These are phyloP conservation scores for Mrakia blollopis DNA, from an alignment of 768 basidiomycete species.

Conservation along the genomic window DNA sequence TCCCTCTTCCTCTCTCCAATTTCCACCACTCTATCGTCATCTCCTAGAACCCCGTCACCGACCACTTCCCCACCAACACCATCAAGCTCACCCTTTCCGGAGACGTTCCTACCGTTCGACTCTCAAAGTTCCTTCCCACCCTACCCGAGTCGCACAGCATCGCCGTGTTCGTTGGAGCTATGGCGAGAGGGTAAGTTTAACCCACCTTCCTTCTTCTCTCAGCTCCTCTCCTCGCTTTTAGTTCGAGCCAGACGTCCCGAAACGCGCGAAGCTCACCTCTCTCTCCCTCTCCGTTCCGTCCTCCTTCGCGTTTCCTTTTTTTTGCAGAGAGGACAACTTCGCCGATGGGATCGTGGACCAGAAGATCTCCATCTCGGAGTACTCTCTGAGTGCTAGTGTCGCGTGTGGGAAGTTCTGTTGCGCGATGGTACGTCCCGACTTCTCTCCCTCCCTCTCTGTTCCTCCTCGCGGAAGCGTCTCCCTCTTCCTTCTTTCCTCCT, in stretches of 20 bases:
- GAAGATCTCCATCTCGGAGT: slow-evolving; percentile 94
- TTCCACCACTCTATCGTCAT: not conserved
- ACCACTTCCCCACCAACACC: slow-evolving; percentile 91
- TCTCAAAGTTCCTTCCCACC: slow-evolving; percentile 78
- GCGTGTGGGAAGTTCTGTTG: slow-evolving; percentile 34
- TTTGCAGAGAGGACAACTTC: slow-evolving; percentile 71
- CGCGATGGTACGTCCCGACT: slow-evolving; percentile 28
- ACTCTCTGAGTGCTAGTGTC: slow-evolving; percentile 68
- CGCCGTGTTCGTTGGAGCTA: slow-evolving; percentile 95
- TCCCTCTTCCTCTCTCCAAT: not conserved
- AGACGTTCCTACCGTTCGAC: slow-evolving; percentile 72
- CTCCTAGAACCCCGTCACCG: slow-evolving; percentile 79
- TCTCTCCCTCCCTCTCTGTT: not conserved
- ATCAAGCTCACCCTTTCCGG: slow-evolving; percentile 93
- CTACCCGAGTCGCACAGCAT: slow-evolving; percentile 82
- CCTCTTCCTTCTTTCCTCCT: not conserved
- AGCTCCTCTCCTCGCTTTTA: not conserved
- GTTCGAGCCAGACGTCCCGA: not conserved
- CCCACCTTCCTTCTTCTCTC: not conserved
- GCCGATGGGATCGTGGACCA: slow-evolving; percentile 91
- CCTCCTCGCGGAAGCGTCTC: too few species aligned
- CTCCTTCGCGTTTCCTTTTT: not conserved
- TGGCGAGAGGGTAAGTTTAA: slow-evolving; percentile 70
- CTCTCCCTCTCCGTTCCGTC: not conserved
- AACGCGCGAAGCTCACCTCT: not conserved